phyloP scores from a whole-genome alignment of 2,329 filamentous ascomycete species.

The Fusarium sp. region DNA sequence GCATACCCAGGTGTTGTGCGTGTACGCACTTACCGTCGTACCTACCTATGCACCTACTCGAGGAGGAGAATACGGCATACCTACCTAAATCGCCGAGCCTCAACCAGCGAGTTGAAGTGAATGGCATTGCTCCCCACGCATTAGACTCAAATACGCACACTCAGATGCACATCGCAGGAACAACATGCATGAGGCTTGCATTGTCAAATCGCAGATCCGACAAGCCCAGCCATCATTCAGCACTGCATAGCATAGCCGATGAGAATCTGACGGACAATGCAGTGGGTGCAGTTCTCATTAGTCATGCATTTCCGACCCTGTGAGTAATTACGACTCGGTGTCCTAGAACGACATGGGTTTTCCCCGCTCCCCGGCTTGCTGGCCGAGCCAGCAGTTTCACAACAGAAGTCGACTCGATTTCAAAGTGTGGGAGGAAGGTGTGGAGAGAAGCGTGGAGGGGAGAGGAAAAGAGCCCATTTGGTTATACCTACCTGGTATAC shows the following conservation, averaged over 20 bases:
- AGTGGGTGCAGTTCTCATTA: conserved; percentile 27
- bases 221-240: not conserved
- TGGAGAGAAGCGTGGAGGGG: conserved; percentile 18
- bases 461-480: conserved; percentile 13
- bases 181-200: conserved; percentile 25
- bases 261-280: not conserved
- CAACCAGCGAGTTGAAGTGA: not conserved
- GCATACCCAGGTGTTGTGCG: conserved; percentile 9
- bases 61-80: not conserved
- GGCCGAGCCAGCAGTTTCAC: conserved; percentile 10
- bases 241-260: conserved; percentile 2
- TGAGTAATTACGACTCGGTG: conserved; percentile 33
- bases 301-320: conserved; percentile 35
- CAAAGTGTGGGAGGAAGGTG: conserved; percentile 25
- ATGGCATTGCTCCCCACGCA: conserved; percentile 26
- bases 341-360: conserved; percentile 6
- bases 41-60: not conserved
- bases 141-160: conserved; percentile 16
- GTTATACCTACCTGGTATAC: conserved; percentile 1
- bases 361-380: conserved; percentile 22
- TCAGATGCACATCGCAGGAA: conserved; percentile 37
- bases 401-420: not conserved
- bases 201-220: conserved; percentile 18
- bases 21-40: conserved; percentile 20
- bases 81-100: conserved; percentile 6